phyloP scores from a whole-genome alignment of 257 asterid genomes.

The Jasminum sambac region DNA sequence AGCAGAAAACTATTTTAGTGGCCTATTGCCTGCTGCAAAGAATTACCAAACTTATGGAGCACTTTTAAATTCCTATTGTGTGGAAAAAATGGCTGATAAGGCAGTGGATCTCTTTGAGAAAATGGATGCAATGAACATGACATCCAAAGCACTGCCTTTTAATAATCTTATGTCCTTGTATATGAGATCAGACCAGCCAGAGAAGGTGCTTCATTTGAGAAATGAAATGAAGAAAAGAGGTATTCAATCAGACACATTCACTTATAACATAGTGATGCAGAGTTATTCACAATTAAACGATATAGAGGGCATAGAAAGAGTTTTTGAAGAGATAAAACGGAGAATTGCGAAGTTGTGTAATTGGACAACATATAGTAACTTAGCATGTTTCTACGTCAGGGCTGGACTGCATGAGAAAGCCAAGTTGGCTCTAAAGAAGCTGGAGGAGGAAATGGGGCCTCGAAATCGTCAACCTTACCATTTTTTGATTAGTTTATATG shows the following conservation, averaged over 20 bases:
- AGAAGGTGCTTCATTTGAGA: constrained; percentile 49
- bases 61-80: constrained; percentile 71
- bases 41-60: constrained; percentile 58
- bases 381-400: constrained; percentile 56
- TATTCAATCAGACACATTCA: constrained; percentile 46
- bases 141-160: constrained; percentile 41
- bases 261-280: constrained; percentile 67
- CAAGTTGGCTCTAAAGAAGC: constrained; percentile 50
- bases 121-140: constrained; percentile 52
- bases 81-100: constrained; percentile 53
- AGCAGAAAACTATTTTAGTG: constrained; percentile 65
- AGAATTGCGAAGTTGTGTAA: constrained; percentile 44
- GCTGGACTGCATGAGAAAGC: constrained; percentile 65
- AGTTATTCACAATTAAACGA: constrained; percentile 51
- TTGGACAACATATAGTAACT: constrained; percentile 76
- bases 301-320: constrained; percentile 67
- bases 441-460: constrained; percentile 57
- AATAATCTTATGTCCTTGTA: constrained; percentile 65
- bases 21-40: constrained; percentile 42
- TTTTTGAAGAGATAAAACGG: constrained; percentile 66
- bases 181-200: constrained; percentile 50
- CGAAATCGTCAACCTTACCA: constrained; percentile 56
- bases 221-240: constrained; percentile 60
- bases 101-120: constrained; percentile 47
- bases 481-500: constrained; percentile 64